These are phyloP conservation scores for Zymoseptoria ardabiliae DNA, from an alignment of 2,329 filamentous ascomycete genomes.

Conservation along the genomic window DNA sequence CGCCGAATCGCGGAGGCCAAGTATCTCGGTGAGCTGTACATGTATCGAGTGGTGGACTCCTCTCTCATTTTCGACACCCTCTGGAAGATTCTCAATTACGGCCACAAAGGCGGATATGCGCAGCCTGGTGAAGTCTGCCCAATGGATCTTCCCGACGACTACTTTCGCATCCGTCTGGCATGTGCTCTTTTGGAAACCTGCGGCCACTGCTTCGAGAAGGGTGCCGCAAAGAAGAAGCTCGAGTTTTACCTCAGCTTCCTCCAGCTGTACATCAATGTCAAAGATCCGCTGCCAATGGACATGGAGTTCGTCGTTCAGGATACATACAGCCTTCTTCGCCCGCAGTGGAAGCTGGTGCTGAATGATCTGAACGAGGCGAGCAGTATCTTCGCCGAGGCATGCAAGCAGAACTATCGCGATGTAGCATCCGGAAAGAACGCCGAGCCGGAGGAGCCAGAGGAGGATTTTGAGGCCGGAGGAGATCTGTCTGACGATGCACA, in stretches of 20 bases:
- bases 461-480: conserved; percentile 27
- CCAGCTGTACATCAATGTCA: conserved; percentile 91
- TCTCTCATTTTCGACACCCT: conserved; percentile 90
- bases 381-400: conserved; percentile 76
- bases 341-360: conserved; percentile 79
- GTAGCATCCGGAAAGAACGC: conserved; percentile 60
- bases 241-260: conserved; percentile 97
- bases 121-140: conserved; percentile 67
- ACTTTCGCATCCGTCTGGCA: conserved; percentile 86
- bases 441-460: conserved; percentile 60
- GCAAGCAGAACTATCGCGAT: conserved; percentile 80
- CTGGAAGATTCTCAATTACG: conserved; percentile 91
- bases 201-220: conserved; percentile 91
- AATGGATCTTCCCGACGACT: conserved; percentile 86
- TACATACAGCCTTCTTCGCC: conserved; percentile 73
- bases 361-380: conserved; percentile 74
- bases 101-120: conserved; percentile 74
- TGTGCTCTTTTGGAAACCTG: conserved; percentile 89
- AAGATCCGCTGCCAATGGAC: conserved; percentile 87
- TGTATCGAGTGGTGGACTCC: conserved; percentile 94
- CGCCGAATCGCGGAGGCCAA: conserved; percentile 91
- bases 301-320: conserved; percentile 96
- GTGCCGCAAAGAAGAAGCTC: conserved; percentile 88
- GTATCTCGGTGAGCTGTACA: conserved; percentile 92
- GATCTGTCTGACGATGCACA: conserved; percentile 68